These are phyloP conservation scores for Scytalidium lignicola DNA, from an alignment of 2,329 filamentous ascomycete species.

Conservation along the genomic window DNA sequence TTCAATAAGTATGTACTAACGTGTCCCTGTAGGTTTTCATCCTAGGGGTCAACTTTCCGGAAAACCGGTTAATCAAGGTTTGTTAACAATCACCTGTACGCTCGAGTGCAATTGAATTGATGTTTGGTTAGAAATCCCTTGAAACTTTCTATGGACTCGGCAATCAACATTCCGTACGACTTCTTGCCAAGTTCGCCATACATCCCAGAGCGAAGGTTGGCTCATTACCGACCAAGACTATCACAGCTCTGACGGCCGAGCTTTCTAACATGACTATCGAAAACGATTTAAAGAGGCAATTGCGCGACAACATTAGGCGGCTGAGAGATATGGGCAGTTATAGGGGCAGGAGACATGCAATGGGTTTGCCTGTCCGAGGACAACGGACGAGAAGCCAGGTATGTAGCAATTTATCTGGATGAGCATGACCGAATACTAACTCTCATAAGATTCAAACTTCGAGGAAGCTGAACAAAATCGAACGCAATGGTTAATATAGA, in stretches of 20 bases:
- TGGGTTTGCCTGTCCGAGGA: slow-evolving; percentile 85
- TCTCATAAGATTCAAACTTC: slow-evolving; percentile 48
- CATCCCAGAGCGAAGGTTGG: slow-evolving; percentile 78
- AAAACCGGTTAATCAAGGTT: slow-evolving; percentile 79
- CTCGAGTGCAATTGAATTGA: slow-evolving; percentile 1
- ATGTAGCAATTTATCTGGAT: slow-evolving; percentile 10
- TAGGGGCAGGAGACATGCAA: slow-evolving; percentile 83
- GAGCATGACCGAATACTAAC: slow-evolving; percentile 6
- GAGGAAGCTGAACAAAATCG: slow-evolving; percentile 56
- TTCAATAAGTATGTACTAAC: slow-evolving; percentile 6
- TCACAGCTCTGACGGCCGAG: slow-evolving; percentile 78
- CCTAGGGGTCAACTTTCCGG: slow-evolving; percentile 79
- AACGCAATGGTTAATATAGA: slow-evolving; percentile 36
- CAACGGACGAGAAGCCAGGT: slow-evolving; percentile 81
- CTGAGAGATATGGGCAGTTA: slow-evolving; percentile 89
- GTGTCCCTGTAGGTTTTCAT: slow-evolving; percentile 58
- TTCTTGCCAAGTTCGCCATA: slow-evolving; percentile 87
- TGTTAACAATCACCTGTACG: slow-evolving; percentile 17
- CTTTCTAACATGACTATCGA: slow-evolving; percentile 91
- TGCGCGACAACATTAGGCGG: slow-evolving; percentile 80
- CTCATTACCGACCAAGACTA: slow-evolving; percentile 66
- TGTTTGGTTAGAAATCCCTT: slow-evolving; percentile 57
- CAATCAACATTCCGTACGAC: slow-evolving; percentile 58
- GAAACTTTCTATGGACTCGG: slow-evolving; percentile 85
- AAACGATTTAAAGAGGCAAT: slow-evolving; percentile 71